A percentile compares a stretch with the other conserved stretches of the same genome.
Conservation (phyloP, 228 moss, liverwort and hornwort genomes). For the Sphagnum magellanicum region DNA sequence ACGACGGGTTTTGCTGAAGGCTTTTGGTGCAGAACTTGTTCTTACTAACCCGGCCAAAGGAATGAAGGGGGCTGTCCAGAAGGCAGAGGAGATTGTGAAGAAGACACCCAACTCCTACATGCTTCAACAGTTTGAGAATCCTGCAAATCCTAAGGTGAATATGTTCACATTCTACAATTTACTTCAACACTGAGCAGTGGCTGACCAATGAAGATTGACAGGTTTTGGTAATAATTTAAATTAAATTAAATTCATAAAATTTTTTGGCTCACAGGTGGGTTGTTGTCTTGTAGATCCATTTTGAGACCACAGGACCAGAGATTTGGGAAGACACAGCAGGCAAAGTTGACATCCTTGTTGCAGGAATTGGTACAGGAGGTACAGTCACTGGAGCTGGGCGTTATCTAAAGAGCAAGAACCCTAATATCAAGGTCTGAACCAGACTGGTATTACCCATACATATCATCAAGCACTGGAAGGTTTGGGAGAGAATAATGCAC, state of each 20-base stretch:
- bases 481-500: too few species aligned
- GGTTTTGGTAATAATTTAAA: too few species aligned
- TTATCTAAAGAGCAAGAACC: neutral
- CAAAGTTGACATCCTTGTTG: neutral
- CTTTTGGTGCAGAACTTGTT: neutral
- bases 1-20: neutral
- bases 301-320: neutral
- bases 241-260: too few species aligned
- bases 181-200: too few species aligned
- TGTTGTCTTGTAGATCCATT: neutral
- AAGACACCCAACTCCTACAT: neutral
- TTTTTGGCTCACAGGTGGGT: too few species aligned
- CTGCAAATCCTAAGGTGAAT: neutral
- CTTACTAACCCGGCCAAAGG: neutral
- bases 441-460: too few species aligned
- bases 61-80: neutral
- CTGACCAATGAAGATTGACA: too few species aligned
- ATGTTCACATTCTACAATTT: too few species aligned
- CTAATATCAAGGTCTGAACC: neutral
- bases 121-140: neutral
- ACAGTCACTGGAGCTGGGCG: neutral
- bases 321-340: neutral
- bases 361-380: neutral
- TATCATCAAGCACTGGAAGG: too few species aligned
- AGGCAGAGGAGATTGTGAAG: neutral